Conservation (phyloP, 345 rosid species). For the Angophora floribunda region DNA sequence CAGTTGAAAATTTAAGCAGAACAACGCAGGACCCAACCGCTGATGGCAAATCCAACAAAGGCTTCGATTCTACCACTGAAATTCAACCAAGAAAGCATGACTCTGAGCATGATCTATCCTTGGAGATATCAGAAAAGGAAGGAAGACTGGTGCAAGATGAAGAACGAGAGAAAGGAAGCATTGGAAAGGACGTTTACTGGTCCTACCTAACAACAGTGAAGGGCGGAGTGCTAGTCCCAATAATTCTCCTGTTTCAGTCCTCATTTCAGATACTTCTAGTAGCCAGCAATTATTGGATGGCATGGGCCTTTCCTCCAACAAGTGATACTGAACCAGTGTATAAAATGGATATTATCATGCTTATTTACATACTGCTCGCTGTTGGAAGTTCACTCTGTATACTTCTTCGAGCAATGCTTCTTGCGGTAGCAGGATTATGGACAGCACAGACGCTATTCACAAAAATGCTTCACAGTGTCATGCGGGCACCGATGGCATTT, state of each 20-base stretch:
- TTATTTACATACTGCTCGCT: conserved; percentile 58
- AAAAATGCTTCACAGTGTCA: conserved; percentile 61
- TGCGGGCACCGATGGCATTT: conserved; percentile 86
- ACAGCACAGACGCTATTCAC: conserved; percentile 76
- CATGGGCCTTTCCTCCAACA: conserved; percentile 83
- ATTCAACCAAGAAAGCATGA: conserved; percentile 25
- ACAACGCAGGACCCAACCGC: conserved; percentile 18
- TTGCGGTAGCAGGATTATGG: conserved; percentile 57
- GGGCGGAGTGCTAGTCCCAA: conserved; percentile 64
- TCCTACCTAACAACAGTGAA: conserved; percentile 62
- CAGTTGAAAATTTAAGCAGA: conserved; percentile 48
- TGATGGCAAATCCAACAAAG: conserved; percentile 25
- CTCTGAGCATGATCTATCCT: conserved; percentile 48
- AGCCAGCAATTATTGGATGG: conserved; percentile 94
- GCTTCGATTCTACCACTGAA: conserved; percentile 19
- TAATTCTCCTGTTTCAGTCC: conserved; percentile 79
- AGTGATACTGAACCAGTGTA: conserved; percentile 34
- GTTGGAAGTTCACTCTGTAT: conserved; percentile 68
- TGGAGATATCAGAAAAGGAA: conserved; percentile 45
- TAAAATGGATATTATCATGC: conserved; percentile 50
- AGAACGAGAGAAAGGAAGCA: conserved; percentile 83
- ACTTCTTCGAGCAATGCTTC: conserved; percentile 54
- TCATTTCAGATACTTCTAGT: conserved; percentile 73
- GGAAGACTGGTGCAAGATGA: conserved; percentile 90
- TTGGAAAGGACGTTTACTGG: conserved; percentile 83